Percentiles rank a stretch among this genome's conserved stretches.
Conservation (phyloP, 371 early-diverging fungal genomes). For the Saksenaea oblongispora region DNA sequence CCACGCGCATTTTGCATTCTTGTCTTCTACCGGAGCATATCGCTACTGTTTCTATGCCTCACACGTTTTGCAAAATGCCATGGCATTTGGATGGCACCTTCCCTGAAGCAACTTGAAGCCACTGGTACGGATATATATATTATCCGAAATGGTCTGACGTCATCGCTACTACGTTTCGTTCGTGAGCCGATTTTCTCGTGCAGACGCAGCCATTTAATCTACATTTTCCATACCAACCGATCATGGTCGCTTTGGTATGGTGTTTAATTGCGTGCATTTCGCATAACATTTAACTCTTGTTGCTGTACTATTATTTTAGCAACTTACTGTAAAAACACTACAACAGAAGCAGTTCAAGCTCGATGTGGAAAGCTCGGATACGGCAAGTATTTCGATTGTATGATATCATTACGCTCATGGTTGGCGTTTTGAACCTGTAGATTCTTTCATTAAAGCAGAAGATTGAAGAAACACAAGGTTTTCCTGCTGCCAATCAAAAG, state of each 20-base stretch:
- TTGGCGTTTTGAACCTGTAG: conserved; percentile 26
- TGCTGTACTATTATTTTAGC: conserved; percentile 37
- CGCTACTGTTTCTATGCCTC: no score
- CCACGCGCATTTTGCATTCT: no score
- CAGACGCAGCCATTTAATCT: background rate
- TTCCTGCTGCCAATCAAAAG: conserved; percentile 76
- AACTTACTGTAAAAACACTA: conserved; percentile 89
- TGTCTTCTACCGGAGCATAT: no score
- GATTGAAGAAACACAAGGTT: conserved; percentile 72
- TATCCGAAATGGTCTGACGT: no score
- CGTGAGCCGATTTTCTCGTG: no score
- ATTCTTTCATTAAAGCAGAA: conserved; percentile 76
- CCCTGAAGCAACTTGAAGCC: no score
- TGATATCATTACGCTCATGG: background rate
- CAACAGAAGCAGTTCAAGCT: conserved; percentile 81
- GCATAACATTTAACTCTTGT: background rate
- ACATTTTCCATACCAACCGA: background rate
- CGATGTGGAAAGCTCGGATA: conserved; percentile 77
- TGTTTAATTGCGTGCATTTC: background rate
- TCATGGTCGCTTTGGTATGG: conserved; percentile 4
- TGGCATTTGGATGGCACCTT: no score
- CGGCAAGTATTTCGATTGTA: conserved; percentile 44
- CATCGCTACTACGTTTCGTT: no score
- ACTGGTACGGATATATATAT: no score
- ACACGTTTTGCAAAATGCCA: no score